These are phyloP conservation scores for Bacidia gigantensis DNA, from an alignment of 495 filamentous ascomycete genomes.

Conservation along the genomic window DNA sequence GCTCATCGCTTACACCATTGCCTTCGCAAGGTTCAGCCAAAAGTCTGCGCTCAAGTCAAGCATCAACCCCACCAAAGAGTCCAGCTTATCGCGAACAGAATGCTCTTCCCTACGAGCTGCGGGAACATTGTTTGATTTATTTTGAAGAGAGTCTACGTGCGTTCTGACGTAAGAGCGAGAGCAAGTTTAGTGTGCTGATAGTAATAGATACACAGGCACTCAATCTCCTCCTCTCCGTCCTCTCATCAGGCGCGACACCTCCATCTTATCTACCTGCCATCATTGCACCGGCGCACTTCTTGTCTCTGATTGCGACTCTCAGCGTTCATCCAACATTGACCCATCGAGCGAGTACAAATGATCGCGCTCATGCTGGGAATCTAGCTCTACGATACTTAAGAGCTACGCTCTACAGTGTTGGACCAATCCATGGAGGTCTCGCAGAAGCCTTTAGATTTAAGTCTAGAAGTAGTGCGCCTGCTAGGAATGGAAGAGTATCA, in stretches of 20 bases:
- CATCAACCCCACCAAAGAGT: background rate
- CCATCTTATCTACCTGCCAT: conserved; percentile 28
- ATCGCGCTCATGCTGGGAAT: conserved; percentile 39
- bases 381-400: conserved; percentile 45
- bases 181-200: conserved; percentile 5
- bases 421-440: conserved; percentile 36
- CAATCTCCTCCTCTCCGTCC: conserved; percentile 48
- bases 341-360: conserved; percentile 38
- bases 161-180: conserved; percentile 11
- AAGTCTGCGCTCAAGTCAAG: background rate
- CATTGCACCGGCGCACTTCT: conserved; percentile 39
- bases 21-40: background rate
- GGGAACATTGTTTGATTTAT: conserved; percentile 53
- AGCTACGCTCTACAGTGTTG: conserved; percentile 37
- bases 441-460: conserved; percentile 41
- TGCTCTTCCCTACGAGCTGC: conserved; percentile 46
- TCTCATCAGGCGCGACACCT: conserved; percentile 40
- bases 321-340: conserved; percentile 60
- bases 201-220: conserved; percentile 52
- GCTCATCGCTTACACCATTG: background rate
- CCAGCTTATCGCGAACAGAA: conserved; percentile 35
- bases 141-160: conserved; percentile 64
- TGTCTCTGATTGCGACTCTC: conserved; percentile 54
- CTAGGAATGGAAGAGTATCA: background rate
- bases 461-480: conserved; percentile 8